Evolutionary conservation across 2,329 filamentous ascomycete genomes (phyloP).

Genomic region (Aspergillus fischeri): DNA sequence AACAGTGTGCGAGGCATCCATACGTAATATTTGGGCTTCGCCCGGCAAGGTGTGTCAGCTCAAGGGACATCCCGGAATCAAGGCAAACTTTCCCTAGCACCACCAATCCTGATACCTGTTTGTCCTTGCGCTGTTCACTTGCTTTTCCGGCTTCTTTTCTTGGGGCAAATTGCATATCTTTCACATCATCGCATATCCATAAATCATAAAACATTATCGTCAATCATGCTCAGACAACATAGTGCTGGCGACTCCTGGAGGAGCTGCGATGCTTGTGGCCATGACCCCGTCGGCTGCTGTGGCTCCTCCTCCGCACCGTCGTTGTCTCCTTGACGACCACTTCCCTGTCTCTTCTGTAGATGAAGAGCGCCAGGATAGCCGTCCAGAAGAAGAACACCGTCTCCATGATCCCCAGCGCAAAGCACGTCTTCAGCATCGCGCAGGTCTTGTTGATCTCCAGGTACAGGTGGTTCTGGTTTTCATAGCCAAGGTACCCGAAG

Average conservation of each 20-base stretch:
- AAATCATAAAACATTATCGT: background rate
- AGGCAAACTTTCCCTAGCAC: background rate
- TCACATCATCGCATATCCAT: background rate
- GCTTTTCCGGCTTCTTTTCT: background rate
- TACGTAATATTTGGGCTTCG: background rate
- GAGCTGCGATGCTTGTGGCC: slow-evolving; percentile 28
- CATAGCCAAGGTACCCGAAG: slow-evolving; percentile 52
- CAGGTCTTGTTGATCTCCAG: slow-evolving; percentile 69
- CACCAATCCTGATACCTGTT: background rate
- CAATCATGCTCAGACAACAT: slow-evolving; percentile 22
- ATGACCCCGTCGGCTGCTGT: slow-evolving; percentile 34
- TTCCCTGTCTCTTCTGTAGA: slow-evolving; percentile 30
- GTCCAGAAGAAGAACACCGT: slow-evolving; percentile 75
- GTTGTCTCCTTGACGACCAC: slow-evolving; percentile 39
- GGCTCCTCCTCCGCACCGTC: slow-evolving; percentile 29
- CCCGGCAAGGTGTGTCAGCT: background rate
- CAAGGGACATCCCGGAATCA: background rate
- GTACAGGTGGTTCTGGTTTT: slow-evolving; percentile 46
- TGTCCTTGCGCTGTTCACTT: background rate
- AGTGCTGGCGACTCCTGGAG: slow-evolving; percentile 25
- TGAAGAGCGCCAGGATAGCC: slow-evolving; percentile 59
- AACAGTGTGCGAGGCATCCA: background rate
- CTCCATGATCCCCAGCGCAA: slow-evolving; percentile 89
- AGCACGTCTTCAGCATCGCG: slow-evolving; percentile 86
- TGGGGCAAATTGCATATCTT: background rate